Evolutionary conservation across 2,329 filamentous ascomycete genomes (phyloP), one percentile per base, ranked within the genome.

Genomic region (Claviceps maximensis): DNA sequence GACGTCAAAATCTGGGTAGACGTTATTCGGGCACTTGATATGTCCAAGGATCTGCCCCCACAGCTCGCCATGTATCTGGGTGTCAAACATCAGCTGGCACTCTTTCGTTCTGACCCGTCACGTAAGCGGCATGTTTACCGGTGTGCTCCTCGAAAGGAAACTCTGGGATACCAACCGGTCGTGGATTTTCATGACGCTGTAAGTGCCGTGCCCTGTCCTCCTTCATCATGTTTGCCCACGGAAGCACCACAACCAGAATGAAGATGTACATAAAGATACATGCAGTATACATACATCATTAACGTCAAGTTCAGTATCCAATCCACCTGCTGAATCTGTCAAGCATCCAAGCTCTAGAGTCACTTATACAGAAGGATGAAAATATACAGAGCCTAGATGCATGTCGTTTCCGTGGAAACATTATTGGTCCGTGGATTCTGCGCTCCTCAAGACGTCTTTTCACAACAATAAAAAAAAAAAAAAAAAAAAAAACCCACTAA

Each of bases 101-200:
- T 91, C 27, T 89, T 90, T 69, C 76, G 85, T 54, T 73, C 86
- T 57, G 79, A 87, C 61, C 77, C 79, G 15, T 67, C 63, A 1
- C 71, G 71, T 45, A 68, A 78, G 51, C 73, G 84, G 27, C 71
- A 81, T 56, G 80, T 88, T 2, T 74, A 75, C 54, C 72, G 77
- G 53, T 78, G 75, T 62, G 82, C 83, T 9, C 83, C 84, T 0
- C 71, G 66, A 17, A 74, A 74, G 57, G 74, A 76, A 8, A 73
- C 75, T 3, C 71, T 81, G 0, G 82, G 82, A 0, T 84, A 83
- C 58, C 79, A 85, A 61, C 79, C 83, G 1, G 71, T 79, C 6
- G 76, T 84, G 13, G 81, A 81, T 49, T 87, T 87, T 62, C 80
- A 84, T 56, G 86, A 89, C 63, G 80, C 80, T 46, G 83, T 85